Conservation (phyloP, 2,329 filamentous ascomycete species). For the Dactylellina sp. region DNA sequence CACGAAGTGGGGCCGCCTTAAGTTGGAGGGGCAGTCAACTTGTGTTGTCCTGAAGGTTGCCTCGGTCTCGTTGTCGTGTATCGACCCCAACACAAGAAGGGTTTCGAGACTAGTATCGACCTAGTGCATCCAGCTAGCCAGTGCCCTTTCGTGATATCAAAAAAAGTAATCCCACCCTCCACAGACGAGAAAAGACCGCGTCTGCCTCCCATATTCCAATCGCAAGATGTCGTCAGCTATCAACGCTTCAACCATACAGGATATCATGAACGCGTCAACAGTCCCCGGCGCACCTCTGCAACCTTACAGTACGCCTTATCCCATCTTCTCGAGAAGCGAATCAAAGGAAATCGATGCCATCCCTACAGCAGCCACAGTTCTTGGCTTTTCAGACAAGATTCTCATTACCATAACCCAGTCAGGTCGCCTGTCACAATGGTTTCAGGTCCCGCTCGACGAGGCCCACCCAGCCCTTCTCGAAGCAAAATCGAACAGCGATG, state of each 20-base stretch:
- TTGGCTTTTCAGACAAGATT: conserved; percentile 89
- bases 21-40: conserved; percentile 27
- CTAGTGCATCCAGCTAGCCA: too few relatives aligned
- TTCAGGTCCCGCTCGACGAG: conserved; percentile 81
- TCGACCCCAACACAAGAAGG: too few relatives aligned
- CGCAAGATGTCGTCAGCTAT: conserved; percentile 51
- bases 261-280: conserved; percentile 55
- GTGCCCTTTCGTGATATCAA: too few relatives aligned
- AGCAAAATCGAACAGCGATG: conserved; percentile 63
- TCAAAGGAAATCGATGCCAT: conserved; percentile 70
- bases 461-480: conserved; percentile 74
- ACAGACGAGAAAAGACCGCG: too few relatives aligned
- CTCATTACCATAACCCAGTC: conserved; percentile 88
- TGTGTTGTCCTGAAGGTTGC: too few relatives aligned
- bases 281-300: conserved; percentile 27
- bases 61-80: conserved; percentile 22
- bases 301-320: conserved; percentile 54
- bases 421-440: conserved; percentile 89
- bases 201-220: not conserved
- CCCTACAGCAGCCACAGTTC: conserved; percentile 76
- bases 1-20: conserved; percentile 23
- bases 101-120: too few relatives aligned
- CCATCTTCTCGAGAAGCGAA: conserved; percentile 39
- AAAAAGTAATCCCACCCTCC: too few relatives aligned
- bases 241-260: conserved; percentile 38